These are phyloP conservation scores for Hypoxylon sp. DNA, from an alignment of 2,329 filamentous ascomycete genomes.

Conservation along the genomic window DNA sequence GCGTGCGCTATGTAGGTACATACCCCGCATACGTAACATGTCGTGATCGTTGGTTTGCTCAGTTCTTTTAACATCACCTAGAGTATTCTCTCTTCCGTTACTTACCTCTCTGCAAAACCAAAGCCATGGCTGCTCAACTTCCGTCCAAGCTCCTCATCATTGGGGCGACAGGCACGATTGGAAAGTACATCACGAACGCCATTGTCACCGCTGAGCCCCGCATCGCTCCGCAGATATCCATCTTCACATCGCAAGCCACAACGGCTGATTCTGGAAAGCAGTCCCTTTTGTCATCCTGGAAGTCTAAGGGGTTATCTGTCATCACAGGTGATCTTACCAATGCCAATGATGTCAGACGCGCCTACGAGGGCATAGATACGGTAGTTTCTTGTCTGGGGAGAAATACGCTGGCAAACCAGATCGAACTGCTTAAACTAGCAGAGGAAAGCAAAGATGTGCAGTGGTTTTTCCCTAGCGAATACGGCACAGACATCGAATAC, in stretches of 20 bases:
- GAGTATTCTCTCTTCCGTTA: too few species aligned
- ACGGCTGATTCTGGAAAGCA: conserved; percentile 55
- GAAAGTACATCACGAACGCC: conserved; percentile 47
- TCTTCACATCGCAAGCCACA: conserved; percentile 65
- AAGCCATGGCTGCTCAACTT: conserved; percentile 33
- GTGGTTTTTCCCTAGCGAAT: conserved; percentile 68
- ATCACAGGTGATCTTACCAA: conserved; percentile 63
- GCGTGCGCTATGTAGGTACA: too few species aligned
- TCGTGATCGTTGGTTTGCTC: conserved; percentile 5
- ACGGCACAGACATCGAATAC: conserved; percentile 66
- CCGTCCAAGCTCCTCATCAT: conserved; percentile 46
- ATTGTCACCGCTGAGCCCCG: conserved; percentile 46
- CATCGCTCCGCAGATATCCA: conserved; percentile 47
- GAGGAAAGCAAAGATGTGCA: conserved; percentile 57
- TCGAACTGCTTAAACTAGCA: conserved; percentile 62
- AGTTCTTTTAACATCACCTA: too few species aligned
- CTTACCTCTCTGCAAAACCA: too few species aligned
- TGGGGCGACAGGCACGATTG: conserved; percentile 48
- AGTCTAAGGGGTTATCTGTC: conserved; percentile 58
- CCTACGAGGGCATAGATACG: conserved; percentile 63
- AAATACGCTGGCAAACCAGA: conserved; percentile 61
- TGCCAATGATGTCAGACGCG: conserved; percentile 58
- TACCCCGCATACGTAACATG: too few species aligned
- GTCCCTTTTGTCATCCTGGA: conserved; percentile 54
- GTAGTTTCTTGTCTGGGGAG: conserved; percentile 68